Evolutionary conservation across 2,329 filamentous ascomycete genomes (phyloP).

Genomic region (Cercospora zeae-maydis): DNA sequence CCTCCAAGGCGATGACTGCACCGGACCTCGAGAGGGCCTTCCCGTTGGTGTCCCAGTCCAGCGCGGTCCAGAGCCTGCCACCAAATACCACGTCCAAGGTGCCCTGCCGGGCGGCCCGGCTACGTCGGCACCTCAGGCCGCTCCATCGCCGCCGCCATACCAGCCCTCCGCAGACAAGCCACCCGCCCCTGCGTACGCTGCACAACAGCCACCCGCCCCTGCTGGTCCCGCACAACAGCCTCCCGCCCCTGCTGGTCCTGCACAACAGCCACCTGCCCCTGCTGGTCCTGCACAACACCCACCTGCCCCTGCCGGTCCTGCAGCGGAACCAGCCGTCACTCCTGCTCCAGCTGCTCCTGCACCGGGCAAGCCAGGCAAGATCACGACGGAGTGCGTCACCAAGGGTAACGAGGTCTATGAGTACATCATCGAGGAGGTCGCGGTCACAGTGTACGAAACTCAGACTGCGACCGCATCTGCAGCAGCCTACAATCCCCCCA

Average conservation of each 20-base stretch:
- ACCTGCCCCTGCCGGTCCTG: background rate
- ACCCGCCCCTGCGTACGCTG: background rate
- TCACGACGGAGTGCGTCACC: constrained; percentile 44
- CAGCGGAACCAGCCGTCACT: constrained; percentile 26
- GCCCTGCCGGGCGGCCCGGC: constrained; percentile 20
- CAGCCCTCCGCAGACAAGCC: background rate
- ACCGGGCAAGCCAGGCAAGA: constrained; percentile 30
- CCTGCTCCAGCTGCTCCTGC: constrained; percentile 5
- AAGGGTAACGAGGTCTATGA: constrained; percentile 44
- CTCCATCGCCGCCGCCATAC: background rate
- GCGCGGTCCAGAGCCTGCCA: constrained; percentile 44
- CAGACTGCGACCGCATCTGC: constrained; percentile 27
- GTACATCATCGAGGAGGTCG: constrained; percentile 45
- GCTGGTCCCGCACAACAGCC: background rate
- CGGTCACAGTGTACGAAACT: constrained; percentile 37
- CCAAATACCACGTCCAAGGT: constrained; percentile 33
- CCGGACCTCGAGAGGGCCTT: constrained; percentile 55
- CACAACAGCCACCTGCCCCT: constrained; percentile 18
- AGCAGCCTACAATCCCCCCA: constrained; percentile 23
- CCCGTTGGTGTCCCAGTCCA: constrained; percentile 62
- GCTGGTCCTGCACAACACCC: background rate
- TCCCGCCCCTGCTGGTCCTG: background rate
- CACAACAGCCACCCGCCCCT: constrained; percentile 18
- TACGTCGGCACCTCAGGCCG: constrained; percentile 3
- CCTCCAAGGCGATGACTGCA: constrained; percentile 59